phyloP scores from a whole-genome alignment of 306 rosid genomes.

The Hippophae gyantsensis region DNA sequence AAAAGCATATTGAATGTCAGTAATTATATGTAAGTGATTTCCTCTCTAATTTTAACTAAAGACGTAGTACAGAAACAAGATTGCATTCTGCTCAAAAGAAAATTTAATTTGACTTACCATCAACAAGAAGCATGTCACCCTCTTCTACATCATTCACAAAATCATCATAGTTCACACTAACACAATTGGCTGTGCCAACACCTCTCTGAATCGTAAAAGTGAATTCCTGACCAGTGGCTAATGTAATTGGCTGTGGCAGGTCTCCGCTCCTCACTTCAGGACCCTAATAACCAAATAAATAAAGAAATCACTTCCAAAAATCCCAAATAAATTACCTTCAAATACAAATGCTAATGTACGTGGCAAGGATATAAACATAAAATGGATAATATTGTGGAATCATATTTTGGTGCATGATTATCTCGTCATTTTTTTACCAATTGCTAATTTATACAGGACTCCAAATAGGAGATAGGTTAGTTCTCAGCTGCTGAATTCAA shows the following conservation, averaged over 20 bases:
- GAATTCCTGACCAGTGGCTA: constrained; percentile 62
- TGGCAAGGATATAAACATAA: no score
- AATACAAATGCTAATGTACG: no score
- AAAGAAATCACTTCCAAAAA: neutral
- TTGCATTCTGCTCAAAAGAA: neutral
- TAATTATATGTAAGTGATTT: neutral
- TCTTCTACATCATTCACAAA: constrained; percentile 82
- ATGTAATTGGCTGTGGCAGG: constrained; percentile 65
- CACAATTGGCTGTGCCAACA: constrained; percentile 67
- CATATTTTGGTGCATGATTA: no score
- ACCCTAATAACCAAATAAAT: constrained; percentile 39
- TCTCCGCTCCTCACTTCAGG: constrained; percentile 98
- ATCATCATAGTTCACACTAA: constrained; percentile 91
- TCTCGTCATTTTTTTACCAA: no score
- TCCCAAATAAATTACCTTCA: neutral
- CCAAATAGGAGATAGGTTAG: no score
- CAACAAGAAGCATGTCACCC: constrained; percentile 87
- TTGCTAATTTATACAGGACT: no score
- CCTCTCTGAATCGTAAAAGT: constrained; percentile 79
- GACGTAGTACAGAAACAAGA: neutral
- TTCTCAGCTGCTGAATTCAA: no score
- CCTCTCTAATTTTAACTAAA: neutral
- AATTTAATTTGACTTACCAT: constrained; percentile 35
- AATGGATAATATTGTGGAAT: no score
- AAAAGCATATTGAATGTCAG: no score